Conservation (phyloP, 1,284 basidiomycete species). For the Microbotryum scabiosae region DNA sequence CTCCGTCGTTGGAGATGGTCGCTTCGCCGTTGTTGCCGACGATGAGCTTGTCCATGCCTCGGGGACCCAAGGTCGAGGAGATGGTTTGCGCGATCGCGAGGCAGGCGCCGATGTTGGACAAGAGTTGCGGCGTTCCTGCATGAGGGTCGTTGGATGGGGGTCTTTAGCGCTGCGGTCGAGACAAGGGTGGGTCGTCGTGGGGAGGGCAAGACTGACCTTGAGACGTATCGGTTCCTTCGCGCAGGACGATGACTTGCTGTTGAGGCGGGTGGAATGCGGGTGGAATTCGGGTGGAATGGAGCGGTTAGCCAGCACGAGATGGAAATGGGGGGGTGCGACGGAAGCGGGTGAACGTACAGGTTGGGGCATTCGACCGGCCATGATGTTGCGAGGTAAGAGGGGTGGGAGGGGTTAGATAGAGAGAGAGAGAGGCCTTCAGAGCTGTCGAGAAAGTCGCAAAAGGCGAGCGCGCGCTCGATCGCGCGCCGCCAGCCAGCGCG, state of each 20-base stretch:
- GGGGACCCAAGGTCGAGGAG: constrained; percentile 89
- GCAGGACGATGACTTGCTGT: constrained; percentile 34
- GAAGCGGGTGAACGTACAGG: too few species aligned
- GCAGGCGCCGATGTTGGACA: constrained; percentile 61
- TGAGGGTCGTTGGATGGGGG: too few species aligned
- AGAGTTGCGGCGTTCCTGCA: constrained; percentile 37
- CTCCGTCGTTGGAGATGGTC: constrained; percentile 95
- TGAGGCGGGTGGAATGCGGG: too few species aligned
- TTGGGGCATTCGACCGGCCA: constrained; percentile 30
- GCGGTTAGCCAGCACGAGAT: too few species aligned
- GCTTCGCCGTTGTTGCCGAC: constrained; percentile 82
- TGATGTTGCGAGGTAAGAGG: constrained; percentile 5
- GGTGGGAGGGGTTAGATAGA: too few species aligned
- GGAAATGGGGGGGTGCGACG: not conserved
- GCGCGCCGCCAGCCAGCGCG: too few species aligned
- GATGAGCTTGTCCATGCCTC: constrained; percentile 96
- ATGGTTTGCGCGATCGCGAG: constrained; percentile 81
- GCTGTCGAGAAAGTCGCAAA: too few species aligned
- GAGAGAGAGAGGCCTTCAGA: too few species aligned
- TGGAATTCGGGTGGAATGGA: too few species aligned
- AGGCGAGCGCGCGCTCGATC: too few species aligned
- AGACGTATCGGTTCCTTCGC: constrained; percentile 41
- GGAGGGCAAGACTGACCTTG: constrained; percentile 32
- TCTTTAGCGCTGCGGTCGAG: too few species aligned
- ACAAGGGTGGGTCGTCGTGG: too few species aligned